Conservation (phyloP, 139 green algal species). For the Coelastrella sp. region DNA sequence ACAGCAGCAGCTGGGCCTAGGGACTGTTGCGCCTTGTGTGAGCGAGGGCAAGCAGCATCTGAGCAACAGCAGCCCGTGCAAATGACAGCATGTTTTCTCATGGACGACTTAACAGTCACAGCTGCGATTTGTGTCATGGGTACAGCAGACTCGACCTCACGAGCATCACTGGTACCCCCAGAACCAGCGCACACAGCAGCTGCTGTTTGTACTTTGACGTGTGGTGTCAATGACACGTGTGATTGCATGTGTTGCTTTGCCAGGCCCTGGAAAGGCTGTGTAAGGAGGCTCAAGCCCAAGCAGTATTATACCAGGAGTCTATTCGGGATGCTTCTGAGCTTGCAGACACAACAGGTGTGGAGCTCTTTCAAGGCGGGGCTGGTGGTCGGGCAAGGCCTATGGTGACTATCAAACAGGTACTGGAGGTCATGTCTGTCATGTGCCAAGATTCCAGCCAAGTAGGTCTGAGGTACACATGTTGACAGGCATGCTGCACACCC, state of each 20-base stretch:
- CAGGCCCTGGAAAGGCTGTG: slow-evolving; percentile 79
- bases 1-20: neutral
- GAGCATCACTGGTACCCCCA: too few relatives aligned
- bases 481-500: too few relatives aligned
- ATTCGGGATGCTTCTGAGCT: slow-evolving; percentile 80
- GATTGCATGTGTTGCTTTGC: neutral
- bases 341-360: slow-evolving; percentile 84
- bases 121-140: too few relatives aligned
- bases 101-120: too few relatives aligned
- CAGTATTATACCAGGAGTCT: slow-evolving; percentile 78
- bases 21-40: neutral
- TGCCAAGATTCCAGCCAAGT: neutral
- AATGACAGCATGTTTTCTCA: too few relatives aligned
- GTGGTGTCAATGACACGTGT: too few relatives aligned
- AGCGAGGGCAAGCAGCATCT: too few relatives aligned
- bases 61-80: too few relatives aligned
- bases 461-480: neutral
- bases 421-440: neutral
- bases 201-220: too few relatives aligned
- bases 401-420: slow-evolving; percentile 62
- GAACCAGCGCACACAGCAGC: too few relatives aligned
- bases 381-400: slow-evolving; percentile 61
- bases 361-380: slow-evolving; percentile 64
- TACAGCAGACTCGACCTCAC: too few relatives aligned
- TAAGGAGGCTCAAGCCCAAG: slow-evolving; percentile 75